Evolutionary conservation across 2,329 filamentous ascomycete species (phyloP).

Genomic region (Hymenoscyphus occultus): DNA sequence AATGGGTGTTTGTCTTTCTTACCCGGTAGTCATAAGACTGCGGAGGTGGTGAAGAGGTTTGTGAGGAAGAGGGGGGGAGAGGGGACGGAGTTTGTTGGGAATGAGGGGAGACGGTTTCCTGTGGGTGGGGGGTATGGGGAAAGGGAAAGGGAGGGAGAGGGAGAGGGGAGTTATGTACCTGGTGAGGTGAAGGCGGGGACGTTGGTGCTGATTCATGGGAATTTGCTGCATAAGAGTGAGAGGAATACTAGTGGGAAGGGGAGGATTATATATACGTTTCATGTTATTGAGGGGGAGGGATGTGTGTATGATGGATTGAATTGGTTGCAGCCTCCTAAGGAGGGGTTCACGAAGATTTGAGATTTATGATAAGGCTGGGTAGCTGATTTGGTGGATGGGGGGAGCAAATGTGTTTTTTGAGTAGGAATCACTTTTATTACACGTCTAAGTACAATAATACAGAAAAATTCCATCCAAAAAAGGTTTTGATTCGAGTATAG

Average conservation of each 20-base stretch:
- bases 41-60: slow-evolving; percentile 69
- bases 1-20: slow-evolving; percentile 91
- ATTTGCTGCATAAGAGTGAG: slow-evolving; percentile 94
- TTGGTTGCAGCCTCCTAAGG: slow-evolving; percentile 83
- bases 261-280: slow-evolving; percentile 95
- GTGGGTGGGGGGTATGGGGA: slow-evolving; percentile 45
- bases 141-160: slow-evolving; percentile 35
- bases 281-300: slow-evolving; percentile 81
- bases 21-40: slow-evolving; percentile 74
- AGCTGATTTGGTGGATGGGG: no score
- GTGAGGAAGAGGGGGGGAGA: slow-evolving; percentile 56
- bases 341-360: slow-evolving; percentile 62
- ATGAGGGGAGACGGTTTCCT: slow-evolving; percentile 64
- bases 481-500: no score
- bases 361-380: no score
- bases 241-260: slow-evolving; percentile 83
- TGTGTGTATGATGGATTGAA: slow-evolving; percentile 80
- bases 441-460: no score
- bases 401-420: no score
- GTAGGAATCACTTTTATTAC: no score
- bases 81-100: slow-evolving; percentile 70
- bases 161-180: slow-evolving; percentile 63
- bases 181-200: slow-evolving; percentile 89
- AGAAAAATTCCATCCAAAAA: no score
- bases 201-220: slow-evolving; percentile 91